Evolutionary conservation across 2,329 filamentous ascomycete genomes (phyloP).

Genomic region (Penicillium sp.): DNA sequence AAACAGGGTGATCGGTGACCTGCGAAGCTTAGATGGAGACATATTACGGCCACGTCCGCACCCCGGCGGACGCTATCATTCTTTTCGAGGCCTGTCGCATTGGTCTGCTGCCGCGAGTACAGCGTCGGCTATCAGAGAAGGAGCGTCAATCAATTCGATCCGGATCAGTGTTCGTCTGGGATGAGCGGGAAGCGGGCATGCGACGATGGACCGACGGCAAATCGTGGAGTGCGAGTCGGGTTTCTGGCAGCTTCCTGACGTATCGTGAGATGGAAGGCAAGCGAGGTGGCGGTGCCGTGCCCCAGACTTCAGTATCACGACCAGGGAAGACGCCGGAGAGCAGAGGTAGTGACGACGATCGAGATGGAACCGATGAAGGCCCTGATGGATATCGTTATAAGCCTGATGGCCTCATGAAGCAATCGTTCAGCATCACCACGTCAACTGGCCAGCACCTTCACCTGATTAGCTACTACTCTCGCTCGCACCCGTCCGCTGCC

Average conservation of each 20-base stretch:
- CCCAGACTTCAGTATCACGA: constrained; percentile 61
- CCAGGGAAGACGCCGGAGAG: constrained; percentile 83
- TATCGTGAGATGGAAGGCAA: constrained; percentile 99
- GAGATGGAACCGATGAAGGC: constrained; percentile 69
- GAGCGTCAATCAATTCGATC: constrained; percentile 95
- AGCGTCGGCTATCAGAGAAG: constrained; percentile 92
- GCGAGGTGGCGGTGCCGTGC: constrained; percentile 76
- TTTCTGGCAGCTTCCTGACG: constrained; percentile 95
- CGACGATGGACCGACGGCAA: constrained; percentile 98
- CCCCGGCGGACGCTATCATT: constrained; percentile 95
- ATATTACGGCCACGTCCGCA: constrained; percentile 92
- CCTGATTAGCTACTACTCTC: constrained; percentile 94
- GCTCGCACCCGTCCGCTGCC: constrained; percentile 73
- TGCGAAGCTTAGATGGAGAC: constrained; percentile 76
- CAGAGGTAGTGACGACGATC: constrained; percentile 81
- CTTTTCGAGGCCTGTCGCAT: constrained; percentile 96
- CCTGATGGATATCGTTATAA: constrained; percentile 94
- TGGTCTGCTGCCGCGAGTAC: constrained; percentile 86
- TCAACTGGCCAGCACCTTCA: constrained; percentile 89
- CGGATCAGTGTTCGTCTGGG: constrained; percentile 99
- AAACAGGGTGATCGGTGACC: constrained; percentile 29
- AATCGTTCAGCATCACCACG: constrained; percentile 98
- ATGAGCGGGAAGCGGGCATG: constrained; percentile 98
- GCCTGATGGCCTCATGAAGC: constrained; percentile 97
- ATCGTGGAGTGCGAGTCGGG: constrained; percentile 96